Base-by-base conservation (phyloP, 2,329 filamentous ascomycete genomes). In the Pleomassaria siparia region DNA sequence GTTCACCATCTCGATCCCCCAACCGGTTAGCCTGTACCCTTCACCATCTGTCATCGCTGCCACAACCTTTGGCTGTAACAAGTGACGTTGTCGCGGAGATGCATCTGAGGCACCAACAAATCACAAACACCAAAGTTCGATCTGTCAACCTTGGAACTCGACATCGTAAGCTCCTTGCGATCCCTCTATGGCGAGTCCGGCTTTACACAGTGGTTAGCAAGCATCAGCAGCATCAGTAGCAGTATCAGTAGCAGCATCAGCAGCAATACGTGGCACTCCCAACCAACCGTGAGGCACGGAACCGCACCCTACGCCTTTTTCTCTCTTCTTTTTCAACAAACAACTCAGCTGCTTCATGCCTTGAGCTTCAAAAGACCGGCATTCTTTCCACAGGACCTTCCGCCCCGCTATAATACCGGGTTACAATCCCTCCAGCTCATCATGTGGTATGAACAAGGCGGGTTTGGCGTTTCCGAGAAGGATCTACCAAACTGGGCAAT, bases 61-160 rank as follows among this genome's bases (percentile, higher is more conserved):
- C 44, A 47, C 29, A 39, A 44, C 49, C 48, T n/a, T n/a, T n/a
- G 46, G 51, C 29, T 56, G 50, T 56, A 49, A 62, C 55, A 49
- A 56, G 47, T n/a, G n/a, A n/a, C n/a, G n/a, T 13, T 56, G 49
- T 51, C 54, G 55, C 39, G 36, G 43, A 45, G 47, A 49, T 42
- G 49, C 44, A 26, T 54, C 49, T 51, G 46, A 47, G 30, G 53
- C 51, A 50, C 40, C 24, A 47, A 50, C 35, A 37, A 37, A 10
- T 22, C 20, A 15, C 35, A 37, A 50, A 35, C 40, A 44, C 15
- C 35, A 6, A 13, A 3, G 6, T 24, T 20, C 20, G 21, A 24
- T 13, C 4, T 7, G n/a, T 16, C 30, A 26, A 15, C 30, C 15
- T 16, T 20, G 18, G 12, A 8, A 28, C 8, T 28, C n/a, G n/a